Evolutionary conservation across 441 rosid genomes (phyloP).

Genomic region (Aquilaria agallochum): DNA sequence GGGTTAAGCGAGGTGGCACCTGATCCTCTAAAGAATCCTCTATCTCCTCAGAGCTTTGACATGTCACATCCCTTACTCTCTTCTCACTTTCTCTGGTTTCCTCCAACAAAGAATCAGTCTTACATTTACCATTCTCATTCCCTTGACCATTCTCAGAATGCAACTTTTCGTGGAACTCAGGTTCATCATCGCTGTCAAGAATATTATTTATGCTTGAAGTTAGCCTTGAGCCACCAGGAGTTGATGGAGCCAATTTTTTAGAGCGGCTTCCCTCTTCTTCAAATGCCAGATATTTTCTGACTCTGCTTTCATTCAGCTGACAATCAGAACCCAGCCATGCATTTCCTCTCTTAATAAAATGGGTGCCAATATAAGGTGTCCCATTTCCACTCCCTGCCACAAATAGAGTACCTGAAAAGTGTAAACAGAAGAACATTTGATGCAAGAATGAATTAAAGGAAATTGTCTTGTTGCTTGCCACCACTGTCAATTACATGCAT

Average conservation of each 20-base stretch:
- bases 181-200: slow-evolving; percentile 48
- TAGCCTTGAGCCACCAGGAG: slow-evolving; percentile 25
- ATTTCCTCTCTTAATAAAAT: slow-evolving; percentile 11
- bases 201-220: slow-evolving; percentile 27
- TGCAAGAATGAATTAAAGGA: slow-evolving; percentile 2
- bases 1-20: slow-evolving; percentile 18
- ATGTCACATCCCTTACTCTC: slow-evolving; percentile 9
- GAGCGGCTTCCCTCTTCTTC: slow-evolving; percentile 26
- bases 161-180: background rate
- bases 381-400: slow-evolving; percentile 13
- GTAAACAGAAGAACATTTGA: background rate
- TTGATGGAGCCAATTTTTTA: slow-evolving; percentile 40
- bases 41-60: slow-evolving; percentile 17
- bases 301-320: slow-evolving; percentile 12
- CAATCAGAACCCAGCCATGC: slow-evolving; percentile 4
- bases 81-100: slow-evolving; percentile 14
- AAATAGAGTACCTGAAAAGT: slow-evolving; percentile 9
- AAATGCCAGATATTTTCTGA: slow-evolving; percentile 29
- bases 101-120: slow-evolving; percentile 9
- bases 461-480: background rate
- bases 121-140: slow-evolving; percentile 10
- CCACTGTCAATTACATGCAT: background rate
- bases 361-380: slow-evolving; percentile 20
- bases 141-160: slow-evolving; percentile 3
- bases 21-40: slow-evolving; percentile 22